Evolutionary conservation across 2,329 filamentous ascomycete genomes (phyloP), one percentile per base, ranked within the genome.

Genomic region (Cercospora canescens): DNA sequence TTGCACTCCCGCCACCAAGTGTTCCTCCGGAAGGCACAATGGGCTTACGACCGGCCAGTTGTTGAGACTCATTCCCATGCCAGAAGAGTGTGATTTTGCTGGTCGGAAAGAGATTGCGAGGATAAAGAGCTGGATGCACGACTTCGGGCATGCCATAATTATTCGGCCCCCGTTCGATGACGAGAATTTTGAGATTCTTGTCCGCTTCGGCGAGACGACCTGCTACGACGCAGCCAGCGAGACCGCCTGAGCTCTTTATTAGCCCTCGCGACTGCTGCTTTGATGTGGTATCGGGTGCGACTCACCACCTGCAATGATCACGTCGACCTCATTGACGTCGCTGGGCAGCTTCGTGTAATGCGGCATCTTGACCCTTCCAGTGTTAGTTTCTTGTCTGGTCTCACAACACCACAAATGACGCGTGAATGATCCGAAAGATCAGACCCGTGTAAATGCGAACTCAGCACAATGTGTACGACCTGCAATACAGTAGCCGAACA

Each of bases 1-100:
- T 80, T 0, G 76, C 78, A 24, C 74, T 76, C 6, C 88, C 87
- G 6, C 89, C 89, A 18, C 89, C 89, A 0, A 91, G 80, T 0
- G 86, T 83, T 26, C 83, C 81, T 60, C 81, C 81, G 12, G 72
- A 77, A 11, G 79, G 79, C 6, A 83, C 79, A 24, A 82, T 77
- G 2, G 77, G 78, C 63, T 80, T 79, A n/a, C 84, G 77, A 14
- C 80, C 79, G 54, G 79, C 81, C 2, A 87, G 78, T 24, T 83
- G 72, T 37, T 81, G 75, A 0, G 81, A 80, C 32, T 81, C 72
- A 45, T 82, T 83, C 3, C 79, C 79, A 68, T 84, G 79, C 73
- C 86, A 86, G 73, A 87, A 87, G 26, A 84, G 74, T 8, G 83
- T 81, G 0, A 81, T 82, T 65, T 84, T 84, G 63, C 81, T 83